Conservation (phyloP, 257 asterid genomes). For the Solanum tacnaense region DNA sequence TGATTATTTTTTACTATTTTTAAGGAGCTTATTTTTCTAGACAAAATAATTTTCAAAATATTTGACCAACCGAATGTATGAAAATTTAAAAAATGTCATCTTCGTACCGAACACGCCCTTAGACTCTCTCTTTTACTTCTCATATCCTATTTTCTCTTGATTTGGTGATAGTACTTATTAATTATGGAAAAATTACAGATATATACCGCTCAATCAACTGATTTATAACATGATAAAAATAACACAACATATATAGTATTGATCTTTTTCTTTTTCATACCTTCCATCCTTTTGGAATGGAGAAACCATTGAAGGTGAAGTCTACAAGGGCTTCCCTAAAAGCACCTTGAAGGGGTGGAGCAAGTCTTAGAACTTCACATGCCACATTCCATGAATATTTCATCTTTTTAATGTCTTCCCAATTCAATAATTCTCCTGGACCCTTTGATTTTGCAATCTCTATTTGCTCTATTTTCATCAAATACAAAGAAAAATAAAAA, state of each 20-base stretch:
- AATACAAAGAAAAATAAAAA: not conserved
- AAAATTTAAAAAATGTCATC: too few species aligned
- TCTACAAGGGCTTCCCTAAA: conserved; percentile 50
- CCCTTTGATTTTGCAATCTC: conserved; percentile 42
- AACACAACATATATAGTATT: too few species aligned
- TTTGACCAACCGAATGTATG: too few species aligned
- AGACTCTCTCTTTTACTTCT: not conserved
- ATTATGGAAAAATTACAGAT: too few species aligned
- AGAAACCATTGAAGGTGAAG: conserved; percentile 44
- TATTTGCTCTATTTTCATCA: conserved; percentile 36
- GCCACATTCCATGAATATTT: conserved; percentile 64
- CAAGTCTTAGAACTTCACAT: conserved; percentile 45
- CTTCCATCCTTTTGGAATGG: conserved; percentile 63
- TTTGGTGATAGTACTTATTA: not conserved
- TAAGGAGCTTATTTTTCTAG: too few species aligned
- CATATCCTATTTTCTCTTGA: not conserved
- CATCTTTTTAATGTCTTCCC: conserved; percentile 58
- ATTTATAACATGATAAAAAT: too few species aligned
- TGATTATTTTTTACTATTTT: too few species aligned
- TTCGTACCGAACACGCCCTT: too few species aligned
- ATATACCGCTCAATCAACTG: not conserved
- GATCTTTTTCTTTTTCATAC: not conserved
- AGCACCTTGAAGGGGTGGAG: conserved; percentile 57
- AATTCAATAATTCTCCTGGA: conserved; percentile 36
- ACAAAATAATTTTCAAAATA: too few species aligned